These are phyloP conservation scores for Stemphylium vesicarium DNA, from an alignment of 2,329 filamentous ascomycete genomes.

Conservation along the genomic window DNA sequence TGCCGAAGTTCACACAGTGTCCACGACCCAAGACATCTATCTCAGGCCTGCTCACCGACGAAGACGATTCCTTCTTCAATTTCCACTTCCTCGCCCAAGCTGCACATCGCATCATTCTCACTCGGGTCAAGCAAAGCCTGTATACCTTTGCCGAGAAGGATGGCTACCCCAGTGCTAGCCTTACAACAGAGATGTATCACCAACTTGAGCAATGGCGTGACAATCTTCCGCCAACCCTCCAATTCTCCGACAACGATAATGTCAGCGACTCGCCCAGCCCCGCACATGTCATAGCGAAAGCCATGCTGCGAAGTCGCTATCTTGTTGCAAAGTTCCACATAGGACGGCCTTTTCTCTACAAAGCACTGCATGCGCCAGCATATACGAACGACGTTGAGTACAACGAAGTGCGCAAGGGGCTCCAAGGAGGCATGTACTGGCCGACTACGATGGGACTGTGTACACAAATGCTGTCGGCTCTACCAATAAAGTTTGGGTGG, in stretches of 20 bases:
- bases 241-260: constrained; percentile 51
- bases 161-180: constrained; percentile 52
- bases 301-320: constrained; percentile 49
- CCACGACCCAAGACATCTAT: constrained; percentile 46
- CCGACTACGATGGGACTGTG: constrained; percentile 46
- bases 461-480: constrained; percentile 44
- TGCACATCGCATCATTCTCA: constrained; percentile 62
- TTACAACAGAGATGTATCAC: constrained; percentile 60
- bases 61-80: constrained; percentile 62
- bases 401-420: constrained; percentile 34
- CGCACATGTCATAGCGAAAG: constrained; percentile 47
- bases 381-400: constrained; percentile 43
- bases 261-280: constrained; percentile 39
- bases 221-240: constrained; percentile 57
- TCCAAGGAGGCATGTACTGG: constrained; percentile 47
- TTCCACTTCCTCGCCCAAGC: constrained; percentile 65
- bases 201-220: constrained; percentile 63
- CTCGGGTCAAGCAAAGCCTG: constrained; percentile 58
- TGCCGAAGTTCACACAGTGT: constrained; percentile 60
- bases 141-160: constrained; percentile 56
- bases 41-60: constrained; percentile 46
- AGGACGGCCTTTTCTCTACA: constrained; percentile 48
- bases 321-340: constrained; percentile 48
- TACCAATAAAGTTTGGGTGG: constrained; percentile 49
- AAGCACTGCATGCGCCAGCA: constrained; percentile 42